Evolutionary conservation across 2,329 filamentous ascomycete species (phyloP), one percentile per base, ranked within the genome.

Genomic region (Xylariaceae sp.): DNA sequence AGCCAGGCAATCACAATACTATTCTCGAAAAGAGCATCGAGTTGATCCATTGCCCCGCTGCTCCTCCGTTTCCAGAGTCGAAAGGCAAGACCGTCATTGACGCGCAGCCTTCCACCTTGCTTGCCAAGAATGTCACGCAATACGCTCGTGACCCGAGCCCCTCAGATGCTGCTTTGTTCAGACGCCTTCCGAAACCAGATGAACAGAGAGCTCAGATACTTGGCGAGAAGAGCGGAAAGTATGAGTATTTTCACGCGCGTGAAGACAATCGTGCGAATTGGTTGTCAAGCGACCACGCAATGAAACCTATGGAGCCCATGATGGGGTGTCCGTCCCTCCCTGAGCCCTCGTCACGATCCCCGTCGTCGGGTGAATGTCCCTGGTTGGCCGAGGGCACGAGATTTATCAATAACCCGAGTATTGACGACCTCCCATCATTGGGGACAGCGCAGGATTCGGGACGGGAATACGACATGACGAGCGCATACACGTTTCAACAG

Each of bases 231-330:
- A 67, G 63, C 3, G 71, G 69, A 1, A 74, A 73, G 44, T 51
- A 51, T 9, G 70, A 71, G 18, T 74, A 59, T 44, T 74, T 74
- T 44, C 59, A 58, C 3, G 71, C 72, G 6, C 63, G 72, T 22
- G 71, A 70, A 42, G 56, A 62, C 18, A 74, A 73, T 45, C 68
- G 63, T 10, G 55, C 42, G 11, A 5, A 5, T 27, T 27, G 7
- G 4, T 5, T 4, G 22, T 27, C 22, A 4, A 27, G 22, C 7
- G 7, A 27, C 22, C 4, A 7, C 22, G 22, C 7, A 7, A 7
- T 27, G 22, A 46, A 45, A 18, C 33, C 33, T 9, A 9, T 36
- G 5, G 12, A 12, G 12, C 5, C 12, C 10, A 36, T 14, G 33
- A 15, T 5, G 12, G 33, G 4, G 4, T 14, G 5, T 36, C 33